A percentile compares a stretch with the other conserved stretches of the same genome.
Evolutionary conservation across 306 rosid species (phyloP).

Genomic region (Ziziphus jujuba): DNA sequence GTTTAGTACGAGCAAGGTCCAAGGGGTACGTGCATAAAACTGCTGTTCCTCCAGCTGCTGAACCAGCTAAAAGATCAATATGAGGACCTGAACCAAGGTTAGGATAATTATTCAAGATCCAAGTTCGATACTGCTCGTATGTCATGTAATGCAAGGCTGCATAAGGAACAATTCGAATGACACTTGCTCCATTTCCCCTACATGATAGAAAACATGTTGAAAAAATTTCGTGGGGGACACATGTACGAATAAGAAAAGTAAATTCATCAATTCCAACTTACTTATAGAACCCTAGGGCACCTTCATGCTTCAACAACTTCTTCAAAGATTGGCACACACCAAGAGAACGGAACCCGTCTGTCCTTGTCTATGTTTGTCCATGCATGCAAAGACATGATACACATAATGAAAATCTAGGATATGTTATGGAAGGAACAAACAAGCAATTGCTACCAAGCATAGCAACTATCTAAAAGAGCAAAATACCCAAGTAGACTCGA

Average conservation of each 20-base stretch:
- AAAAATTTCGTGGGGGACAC: background rate
- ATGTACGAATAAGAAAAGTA: background rate
- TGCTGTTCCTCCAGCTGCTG: conserved; percentile 95
- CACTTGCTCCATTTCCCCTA: conserved; percentile 99
- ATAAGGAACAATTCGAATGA: conserved; percentile 83
- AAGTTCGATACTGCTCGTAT: conserved; percentile 84
- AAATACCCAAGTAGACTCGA: background rate
- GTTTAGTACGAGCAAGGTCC: conserved; percentile 96
- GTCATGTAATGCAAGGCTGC: conserved; percentile 98
- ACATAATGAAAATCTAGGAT: background rate
- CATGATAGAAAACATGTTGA: conserved; percentile 18
- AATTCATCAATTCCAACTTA: conserved; percentile 39
- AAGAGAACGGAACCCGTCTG: conserved; percentile 71
- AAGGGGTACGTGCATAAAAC: conserved; percentile 89
- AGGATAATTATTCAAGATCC: conserved; percentile 71
- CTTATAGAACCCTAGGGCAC: conserved; percentile 80
- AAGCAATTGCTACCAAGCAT: background rate
- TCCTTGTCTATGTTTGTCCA: conserved; percentile 62
- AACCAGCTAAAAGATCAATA: conserved; percentile 95
- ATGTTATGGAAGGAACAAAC: background rate
- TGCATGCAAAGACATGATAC: background rate
- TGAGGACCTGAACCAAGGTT: conserved; percentile 75
- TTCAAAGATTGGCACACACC: conserved; percentile 78
- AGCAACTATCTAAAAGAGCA: background rate
- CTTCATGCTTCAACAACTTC: conserved; percentile 69